A percentile compares a stretch with the other conserved stretches of the same genome.
Evolutionary conservation across 495 filamentous ascomycete species (phyloP).

Genomic region (Annulohypoxylon bovei): DNA sequence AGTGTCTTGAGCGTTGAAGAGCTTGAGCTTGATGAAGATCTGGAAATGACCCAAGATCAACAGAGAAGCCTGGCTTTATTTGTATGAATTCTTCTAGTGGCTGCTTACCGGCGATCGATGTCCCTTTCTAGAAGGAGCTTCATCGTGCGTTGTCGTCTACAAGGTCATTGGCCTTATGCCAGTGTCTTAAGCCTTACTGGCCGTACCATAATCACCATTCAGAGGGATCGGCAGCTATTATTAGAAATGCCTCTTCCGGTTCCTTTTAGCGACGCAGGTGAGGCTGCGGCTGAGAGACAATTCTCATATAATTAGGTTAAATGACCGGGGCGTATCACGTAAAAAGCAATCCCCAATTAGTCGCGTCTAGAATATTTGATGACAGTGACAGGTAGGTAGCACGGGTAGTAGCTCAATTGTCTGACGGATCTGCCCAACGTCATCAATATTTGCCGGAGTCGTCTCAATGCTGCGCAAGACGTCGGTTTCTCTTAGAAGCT

Average conservation of each 20-base stretch:
- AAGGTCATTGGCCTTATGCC: neutral
- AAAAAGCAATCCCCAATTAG: conserved; percentile 6
- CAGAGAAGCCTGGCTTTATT: conserved; percentile 12
- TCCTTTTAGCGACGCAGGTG: conserved; percentile 11
- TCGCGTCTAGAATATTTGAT: neutral
- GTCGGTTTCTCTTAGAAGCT: neutral
- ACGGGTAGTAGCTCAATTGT: neutral
- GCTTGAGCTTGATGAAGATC: conserved; percentile 7
- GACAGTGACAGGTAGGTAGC: neutral
- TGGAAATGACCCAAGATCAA: neutral
- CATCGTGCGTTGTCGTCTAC: neutral
- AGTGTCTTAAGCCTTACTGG: conserved; percentile 2
- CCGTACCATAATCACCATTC: neutral
- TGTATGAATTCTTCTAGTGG: conserved; percentile 16
- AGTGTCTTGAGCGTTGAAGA: neutral
- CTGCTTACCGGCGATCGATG: conserved; percentile 1
- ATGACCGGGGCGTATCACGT: neutral
- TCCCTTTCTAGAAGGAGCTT: conserved; percentile 30
- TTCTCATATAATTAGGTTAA: neutral
- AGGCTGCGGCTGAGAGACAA: conserved; percentile 20
- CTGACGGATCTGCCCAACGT: conserved; percentile 20
- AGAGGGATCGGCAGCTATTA: conserved; percentile 10
- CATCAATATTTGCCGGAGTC: conserved; percentile 11
- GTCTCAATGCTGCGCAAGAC: conserved; percentile 2
- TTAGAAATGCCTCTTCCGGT: conserved; percentile 24